phyloP scores from a whole-genome alignment of 176 grass and related monocot species.

The Oryza australiensis region DNA sequence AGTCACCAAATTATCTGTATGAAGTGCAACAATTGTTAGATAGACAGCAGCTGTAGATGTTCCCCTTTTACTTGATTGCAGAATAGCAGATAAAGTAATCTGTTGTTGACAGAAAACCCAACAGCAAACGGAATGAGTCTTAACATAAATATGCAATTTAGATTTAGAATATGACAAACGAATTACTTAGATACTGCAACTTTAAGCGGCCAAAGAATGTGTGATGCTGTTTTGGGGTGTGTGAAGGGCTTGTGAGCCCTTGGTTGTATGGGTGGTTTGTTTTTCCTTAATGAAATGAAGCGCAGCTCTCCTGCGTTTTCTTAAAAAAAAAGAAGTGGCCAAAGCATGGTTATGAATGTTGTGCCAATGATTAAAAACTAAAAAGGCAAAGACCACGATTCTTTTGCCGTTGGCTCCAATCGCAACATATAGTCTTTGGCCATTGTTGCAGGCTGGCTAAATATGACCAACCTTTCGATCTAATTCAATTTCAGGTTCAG shows the following conservation, averaged over 20 bases:
- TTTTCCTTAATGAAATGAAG: too few species aligned
- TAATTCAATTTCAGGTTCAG: conserved; percentile 47
- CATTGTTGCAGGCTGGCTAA: conserved; percentile 17
- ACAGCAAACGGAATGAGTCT: neutral
- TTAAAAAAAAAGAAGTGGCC: too few species aligned
- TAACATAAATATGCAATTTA: neutral
- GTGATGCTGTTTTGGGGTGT: too few species aligned
- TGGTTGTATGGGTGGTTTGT: too few species aligned
- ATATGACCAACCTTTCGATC: conserved; percentile 13
- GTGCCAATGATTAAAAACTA: neutral
- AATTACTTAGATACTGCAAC: neutral
- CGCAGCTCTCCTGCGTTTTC: too few species aligned
- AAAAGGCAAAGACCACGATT: neutral
- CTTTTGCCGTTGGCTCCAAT: neutral
- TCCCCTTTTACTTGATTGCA: conserved; percentile 23
- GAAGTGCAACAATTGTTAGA: neutral
- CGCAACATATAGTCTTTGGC: conserved; percentile 27
- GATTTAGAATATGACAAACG: neutral
- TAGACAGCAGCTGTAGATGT: neutral
- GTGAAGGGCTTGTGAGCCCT: too few species aligned
- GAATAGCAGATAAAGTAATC: conserved; percentile 5
- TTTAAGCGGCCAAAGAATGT: conserved; percentile 18
- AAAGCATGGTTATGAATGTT: neutral
- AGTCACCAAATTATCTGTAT: neutral
- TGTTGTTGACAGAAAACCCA: neutral